Evolutionary conservation across 2,329 filamentous ascomycete genomes (phyloP), one percentile per base, ranked within the genome.

Genomic region (Aspergillus ibericus): DNA sequence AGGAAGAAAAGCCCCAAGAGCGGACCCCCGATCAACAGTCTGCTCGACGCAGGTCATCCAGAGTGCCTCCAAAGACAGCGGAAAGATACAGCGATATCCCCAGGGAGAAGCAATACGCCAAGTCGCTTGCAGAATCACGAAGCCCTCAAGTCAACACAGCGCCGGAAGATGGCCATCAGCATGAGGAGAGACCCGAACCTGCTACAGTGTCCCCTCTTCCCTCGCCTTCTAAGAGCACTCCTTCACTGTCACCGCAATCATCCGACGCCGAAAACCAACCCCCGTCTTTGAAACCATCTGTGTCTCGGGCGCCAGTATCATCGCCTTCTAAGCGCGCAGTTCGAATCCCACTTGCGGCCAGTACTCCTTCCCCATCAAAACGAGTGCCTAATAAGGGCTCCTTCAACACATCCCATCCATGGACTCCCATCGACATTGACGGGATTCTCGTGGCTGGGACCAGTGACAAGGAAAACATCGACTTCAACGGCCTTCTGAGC

Each of bases 211-310:
- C 70, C n/a, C 70, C 72, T 20, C 63, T 69, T 8, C 66, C 69
- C 9, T 62, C 65, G 32, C 55, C 60, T 73, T 84, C 69, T 25
- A 68, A 70, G 56, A 67, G 64, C 12, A 83, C 85, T 0, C 87
- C 86, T 0, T 90, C 88, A 0, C 83, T 83, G 16, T 90, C 89
- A 1, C 88, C 88, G 0, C 89, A 91, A 66, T 88, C 89, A 1
- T 93, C 90, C 0, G 88, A 95, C 70, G 89, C 88, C 0, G 91
- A 95, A 72, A 93, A 93, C 65, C 86, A 85, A 49, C 89, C 89
- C 1, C 90, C 90, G 0, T 90, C 88, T 1, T 86, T 87, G 5
- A 84, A 81, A 54, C 84, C 83, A 1, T 79, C 82, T 2, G 80
- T 78, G 53, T 81, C 77, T 62, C 68, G 76, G 58, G 64, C 75